Conservation (phyloP, 2,329 filamentous ascomycete genomes). For the Diaporthe ilicicola region DNA sequence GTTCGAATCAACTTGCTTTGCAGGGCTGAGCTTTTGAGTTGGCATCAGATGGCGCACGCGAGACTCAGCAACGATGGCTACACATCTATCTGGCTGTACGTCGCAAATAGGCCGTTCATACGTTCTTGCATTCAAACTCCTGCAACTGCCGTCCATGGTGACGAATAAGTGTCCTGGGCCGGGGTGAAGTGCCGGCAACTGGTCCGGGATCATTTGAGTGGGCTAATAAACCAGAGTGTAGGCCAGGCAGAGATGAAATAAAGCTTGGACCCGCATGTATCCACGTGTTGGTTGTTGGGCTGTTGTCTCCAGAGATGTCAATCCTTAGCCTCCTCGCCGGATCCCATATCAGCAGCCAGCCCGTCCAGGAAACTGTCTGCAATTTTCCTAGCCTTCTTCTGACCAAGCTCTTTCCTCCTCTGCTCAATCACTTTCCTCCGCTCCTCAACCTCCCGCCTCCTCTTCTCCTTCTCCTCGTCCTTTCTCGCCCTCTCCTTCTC, state of each 20-base stretch:
- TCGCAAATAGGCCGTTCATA: too few relatives aligned
- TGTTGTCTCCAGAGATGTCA: neutral
- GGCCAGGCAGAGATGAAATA: neutral
- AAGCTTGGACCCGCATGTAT: neutral
- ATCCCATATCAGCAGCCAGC: conserved; percentile 48
- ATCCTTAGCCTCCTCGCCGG: neutral
- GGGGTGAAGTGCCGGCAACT: too few relatives aligned
- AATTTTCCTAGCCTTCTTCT: conserved; percentile 68
- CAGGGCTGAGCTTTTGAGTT: too few relatives aligned
- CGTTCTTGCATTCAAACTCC: too few relatives aligned
- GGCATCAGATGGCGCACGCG: too few relatives aligned
- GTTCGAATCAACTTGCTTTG: too few relatives aligned
- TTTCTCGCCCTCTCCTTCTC: conserved; percentile 67
- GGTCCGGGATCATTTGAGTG: too few relatives aligned
- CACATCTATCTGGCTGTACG: too few relatives aligned
- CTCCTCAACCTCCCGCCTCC: conserved; percentile 71
- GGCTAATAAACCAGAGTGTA: neutral
- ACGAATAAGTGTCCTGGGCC: too few relatives aligned
- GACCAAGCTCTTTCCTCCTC: conserved; percentile 61
- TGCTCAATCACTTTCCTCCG: conserved; percentile 69
- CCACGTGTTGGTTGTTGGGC: neutral
- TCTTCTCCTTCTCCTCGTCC: conserved; percentile 64
- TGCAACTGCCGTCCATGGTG: too few relatives aligned
- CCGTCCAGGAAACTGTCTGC: conserved; percentile 78
- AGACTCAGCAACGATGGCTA: too few relatives aligned